Base-by-base conservation (phyloP, 305 asterid genomes). In the Rubia peregrina region DNA sequence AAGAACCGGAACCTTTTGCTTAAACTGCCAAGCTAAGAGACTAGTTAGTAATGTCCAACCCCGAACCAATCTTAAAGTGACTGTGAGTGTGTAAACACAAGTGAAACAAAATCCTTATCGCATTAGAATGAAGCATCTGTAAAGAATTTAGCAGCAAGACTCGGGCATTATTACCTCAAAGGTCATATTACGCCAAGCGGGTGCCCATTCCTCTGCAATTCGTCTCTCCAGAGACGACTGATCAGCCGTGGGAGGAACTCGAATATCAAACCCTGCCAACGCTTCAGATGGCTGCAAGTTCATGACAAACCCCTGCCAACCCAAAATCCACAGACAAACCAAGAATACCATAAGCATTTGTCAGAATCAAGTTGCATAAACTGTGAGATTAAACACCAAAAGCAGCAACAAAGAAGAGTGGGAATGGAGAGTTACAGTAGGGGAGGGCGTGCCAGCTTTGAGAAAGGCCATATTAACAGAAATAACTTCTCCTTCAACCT, bases 231-330 rank as follows among this genome's bases (percentile, higher is more conserved):
- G 77, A 83, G 96, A 83, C 61, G 24, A 87, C 76, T 62, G 79
- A 82, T 93, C 96, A 41, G 82, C 89, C 21, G 88, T 89, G 74
- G 98, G 96, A 65, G 98, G 97, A 71, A 90, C 83, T 65, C 98
- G 87, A 80, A 93, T 83, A 78, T 93, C 98, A 78, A 93, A 93
- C 44, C 98, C 98, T 67, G 97, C 98, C 78, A 87, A 73, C 72
- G 98, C 98, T 89, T 93, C 97, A 61, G 98, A 93, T 65, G 97
- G 98, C 82, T 93, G 98, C 78, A 93, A 73, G 83, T 93, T 93
- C 98, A 89, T 93, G 82, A 90, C 96, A 71, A 89, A 93, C 17
- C 98, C 98, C 98, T 92, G 83, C 71, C 72, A 73, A 70, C 48
- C 56, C 73, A 74, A 30, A 62, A 40, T 7, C 40, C 69, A 67